These are phyloP conservation scores for Elongisporangium prolatum DNA, from an alignment of 352 stramenopile genomes.

Conservation along the genomic window DNA sequence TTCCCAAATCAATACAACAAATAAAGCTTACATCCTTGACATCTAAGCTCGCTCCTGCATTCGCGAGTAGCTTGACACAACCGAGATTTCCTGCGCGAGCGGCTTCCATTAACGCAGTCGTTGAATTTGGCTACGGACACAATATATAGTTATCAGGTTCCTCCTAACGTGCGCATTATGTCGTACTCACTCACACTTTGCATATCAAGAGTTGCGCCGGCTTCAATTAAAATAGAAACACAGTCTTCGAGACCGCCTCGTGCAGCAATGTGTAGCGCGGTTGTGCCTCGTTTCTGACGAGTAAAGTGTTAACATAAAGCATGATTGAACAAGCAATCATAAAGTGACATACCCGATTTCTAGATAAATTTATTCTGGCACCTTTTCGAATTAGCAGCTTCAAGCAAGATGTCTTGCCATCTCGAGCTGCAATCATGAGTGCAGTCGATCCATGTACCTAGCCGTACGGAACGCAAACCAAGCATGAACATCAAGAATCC, in stretches of 20 bases:
- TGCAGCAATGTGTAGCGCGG: conserved; percentile 76
- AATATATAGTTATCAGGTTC: neutral
- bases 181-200: conserved; percentile 53
- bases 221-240: conserved; percentile 62
- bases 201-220: conserved; percentile 64
- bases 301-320: neutral
- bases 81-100: conserved; percentile 72
- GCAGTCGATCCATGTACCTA: conserved; percentile 81
- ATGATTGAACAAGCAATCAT: conserved; percentile 7
- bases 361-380: conserved; percentile 74
- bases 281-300: conserved; percentile 70
- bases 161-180: neutral
- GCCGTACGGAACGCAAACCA: neutral
- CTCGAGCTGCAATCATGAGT: conserved; percentile 75
- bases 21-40: conserved; percentile 63
- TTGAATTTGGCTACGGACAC: conserved; percentile 63
- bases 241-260: conserved; percentile 71
- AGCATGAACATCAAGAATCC: neutral
- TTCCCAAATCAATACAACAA: neutral
- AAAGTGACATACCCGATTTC: conserved; percentile 55
- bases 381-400: conserved; percentile 77
- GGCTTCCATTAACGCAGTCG: conserved; percentile 85
- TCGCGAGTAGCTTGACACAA: conserved; percentile 64
- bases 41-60: conserved; percentile 59
- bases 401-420: conserved; percentile 58